phyloP scores from a whole-genome alignment of 1,139 yeast species.

The Pichia sp. region DNA sequence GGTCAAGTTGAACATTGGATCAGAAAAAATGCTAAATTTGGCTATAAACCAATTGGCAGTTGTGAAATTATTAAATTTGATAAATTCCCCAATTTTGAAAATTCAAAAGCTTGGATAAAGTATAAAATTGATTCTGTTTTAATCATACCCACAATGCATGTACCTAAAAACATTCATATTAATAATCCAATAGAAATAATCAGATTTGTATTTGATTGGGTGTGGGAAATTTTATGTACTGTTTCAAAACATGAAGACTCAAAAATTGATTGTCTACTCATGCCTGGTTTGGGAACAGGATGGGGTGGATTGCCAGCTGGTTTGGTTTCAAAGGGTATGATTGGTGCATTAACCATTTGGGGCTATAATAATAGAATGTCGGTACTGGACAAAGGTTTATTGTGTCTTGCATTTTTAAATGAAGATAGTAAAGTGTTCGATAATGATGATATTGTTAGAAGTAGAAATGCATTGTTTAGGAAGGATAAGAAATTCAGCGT shows the following conservation, averaged over 20 bases:
- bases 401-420: slow-evolving; percentile 22
- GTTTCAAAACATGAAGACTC: slow-evolving; percentile 22
- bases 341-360: slow-evolving; percentile 26
- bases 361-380: slow-evolving; percentile 13
- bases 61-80: slow-evolving; percentile 28
- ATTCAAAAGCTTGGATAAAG: slow-evolving; percentile 26
- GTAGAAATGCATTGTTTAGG: background rate
- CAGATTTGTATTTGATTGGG: slow-evolving; percentile 37
- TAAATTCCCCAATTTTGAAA: slow-evolving; percentile 10
- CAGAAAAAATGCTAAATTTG: slow-evolving; percentile 16
- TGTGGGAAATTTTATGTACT: slow-evolving; percentile 37
- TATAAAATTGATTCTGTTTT: slow-evolving; percentile 32
- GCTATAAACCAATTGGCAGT: slow-evolving; percentile 32
- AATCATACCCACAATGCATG: slow-evolving; percentile 45
- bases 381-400: slow-evolving; percentile 9
- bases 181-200: slow-evolving; percentile 11
- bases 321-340: slow-evolving; percentile 33
- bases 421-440: slow-evolving; percentile 17
- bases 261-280: slow-evolving; percentile 30
- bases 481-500: slow-evolving; percentile 5
- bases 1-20: slow-evolving; percentile 18
- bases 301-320: slow-evolving; percentile 38
- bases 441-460: slow-evolving; percentile 5
- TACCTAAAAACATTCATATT: slow-evolving; percentile 28
- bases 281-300: slow-evolving; percentile 50